Evolutionary conservation across 2,329 filamentous ascomycete species (phyloP).

Genomic region (Leptodontidium sp.): DNA sequence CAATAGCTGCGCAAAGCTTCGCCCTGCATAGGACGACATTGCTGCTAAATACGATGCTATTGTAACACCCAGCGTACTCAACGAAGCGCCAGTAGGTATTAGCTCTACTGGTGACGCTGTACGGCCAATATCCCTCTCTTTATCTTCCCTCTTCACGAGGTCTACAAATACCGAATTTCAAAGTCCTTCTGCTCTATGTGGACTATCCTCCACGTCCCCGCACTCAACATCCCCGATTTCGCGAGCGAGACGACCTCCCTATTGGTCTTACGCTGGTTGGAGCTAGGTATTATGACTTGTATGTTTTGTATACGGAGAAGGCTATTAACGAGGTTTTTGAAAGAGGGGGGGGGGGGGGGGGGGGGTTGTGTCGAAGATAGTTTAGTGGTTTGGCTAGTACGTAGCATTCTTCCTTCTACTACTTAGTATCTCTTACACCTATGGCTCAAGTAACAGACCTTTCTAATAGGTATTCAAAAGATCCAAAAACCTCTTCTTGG

Average conservation of each 20-base stretch:
- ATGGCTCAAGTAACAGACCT: too few relatives aligned
- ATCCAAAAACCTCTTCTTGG: too few relatives aligned
- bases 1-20: slow-evolving; percentile 60
- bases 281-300: slow-evolving; percentile 54
- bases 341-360: slow-evolving; percentile 50
- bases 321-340: slow-evolving; percentile 52
- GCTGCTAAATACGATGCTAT: slow-evolving; percentile 62
- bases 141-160: neutral
- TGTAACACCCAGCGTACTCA: slow-evolving; percentile 64
- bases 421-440: too few relatives aligned
- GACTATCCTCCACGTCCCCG: slow-evolving; percentile 63
- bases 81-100: slow-evolving; percentile 65
- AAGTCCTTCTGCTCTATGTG: slow-evolving; percentile 45
- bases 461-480: too few relatives aligned
- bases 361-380: slow-evolving; percentile 45
- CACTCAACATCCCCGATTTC: slow-evolving; percentile 71
- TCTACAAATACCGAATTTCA: slow-evolving; percentile 10
- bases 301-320: slow-evolving; percentile 52
- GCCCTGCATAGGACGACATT: slow-evolving; percentile 63
- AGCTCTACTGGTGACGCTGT: slow-evolving; percentile 63
- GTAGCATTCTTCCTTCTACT: too few relatives aligned
- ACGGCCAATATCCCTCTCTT: slow-evolving; percentile 38
- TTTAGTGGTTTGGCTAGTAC: neutral
- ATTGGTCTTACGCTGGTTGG: slow-evolving; percentile 64
- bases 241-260: slow-evolving; percentile 63